phyloP scores from a whole-genome alignment of 352 stramenopile species.

The Nothophytophthora sp. region DNA sequence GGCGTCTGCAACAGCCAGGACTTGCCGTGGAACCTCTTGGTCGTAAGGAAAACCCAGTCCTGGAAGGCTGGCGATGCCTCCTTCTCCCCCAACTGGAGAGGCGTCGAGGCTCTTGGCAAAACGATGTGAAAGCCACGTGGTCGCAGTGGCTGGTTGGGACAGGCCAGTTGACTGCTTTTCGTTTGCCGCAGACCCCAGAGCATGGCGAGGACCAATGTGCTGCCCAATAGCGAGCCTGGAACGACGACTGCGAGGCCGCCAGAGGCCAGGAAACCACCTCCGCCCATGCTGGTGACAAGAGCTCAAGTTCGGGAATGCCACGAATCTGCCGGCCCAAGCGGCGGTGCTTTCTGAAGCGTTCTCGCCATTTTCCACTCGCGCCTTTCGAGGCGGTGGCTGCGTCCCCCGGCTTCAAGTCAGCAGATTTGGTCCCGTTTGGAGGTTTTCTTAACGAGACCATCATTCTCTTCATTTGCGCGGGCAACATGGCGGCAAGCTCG shows the following conservation, averaged over 20 bases:
- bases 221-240: conserved; percentile 21
- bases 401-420: too few relatives aligned
- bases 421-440: too few relatives aligned
- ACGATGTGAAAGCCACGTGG: conserved; percentile 15
- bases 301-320: too few relatives aligned
- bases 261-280: conserved; percentile 1
- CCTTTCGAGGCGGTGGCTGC: too few relatives aligned
- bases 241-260: conserved; percentile 9
- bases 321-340: too few relatives aligned
- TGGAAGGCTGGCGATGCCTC: conserved; percentile 17
- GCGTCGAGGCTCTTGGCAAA: conserved; percentile 1
- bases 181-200: conserved; percentile 19
- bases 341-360: too few relatives aligned
- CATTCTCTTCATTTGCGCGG: too few relatives aligned
- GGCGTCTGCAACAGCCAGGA: conserved; percentile 23
- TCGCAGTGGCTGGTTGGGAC: conserved; percentile 20
- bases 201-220: conserved; percentile 19
- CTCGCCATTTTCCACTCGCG: too few relatives aligned
- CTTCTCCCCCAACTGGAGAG: background rate
- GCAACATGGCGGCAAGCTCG: too few relatives aligned
- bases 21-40: conserved; percentile 18
- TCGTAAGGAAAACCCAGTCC: conserved; percentile 24
- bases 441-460: too few relatives aligned
- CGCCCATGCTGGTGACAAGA: too few relatives aligned
- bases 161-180: conserved; percentile 9